A percentile compares a stretch with the other conserved stretches of the same genome.
Conservation (phyloP, 495 filamentous ascomycete species). For the Aspergillus campestris region DNA sequence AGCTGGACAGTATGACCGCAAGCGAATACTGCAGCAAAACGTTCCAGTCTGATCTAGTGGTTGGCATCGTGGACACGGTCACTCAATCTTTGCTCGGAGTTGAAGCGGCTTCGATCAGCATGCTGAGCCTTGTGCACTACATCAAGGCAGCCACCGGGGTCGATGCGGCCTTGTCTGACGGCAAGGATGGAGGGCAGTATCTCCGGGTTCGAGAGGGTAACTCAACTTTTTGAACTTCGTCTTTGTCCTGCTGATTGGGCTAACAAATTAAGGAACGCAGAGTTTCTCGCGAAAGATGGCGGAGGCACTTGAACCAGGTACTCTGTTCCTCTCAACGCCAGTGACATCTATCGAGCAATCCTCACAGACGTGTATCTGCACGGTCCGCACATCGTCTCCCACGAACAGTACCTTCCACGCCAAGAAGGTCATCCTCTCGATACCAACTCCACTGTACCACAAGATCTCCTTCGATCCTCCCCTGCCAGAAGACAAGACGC, state of each 20-base stretch:
- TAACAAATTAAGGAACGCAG: conserved; percentile 16
- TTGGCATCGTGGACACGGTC: not conserved
- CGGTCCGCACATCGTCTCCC: not conserved
- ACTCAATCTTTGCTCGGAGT: conserved; percentile 30
- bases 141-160: conserved; percentile 34
- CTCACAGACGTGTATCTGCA: conserved; percentile 13
- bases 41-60: not conserved
- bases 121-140: conserved; percentile 41
- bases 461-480: conserved; percentile 26
- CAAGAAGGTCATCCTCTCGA: conserved; percentile 28
- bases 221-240: not conserved
- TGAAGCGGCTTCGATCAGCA: conserved; percentile 31
- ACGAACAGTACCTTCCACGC: conserved; percentile 4
- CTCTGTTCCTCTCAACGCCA: conserved; percentile 3
- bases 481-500: conserved; percentile 15
- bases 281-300: conserved; percentile 20
- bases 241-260: conserved; percentile 2
- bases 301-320: conserved; percentile 1
- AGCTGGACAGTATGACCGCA: not conserved
- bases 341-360: conserved; percentile 10
- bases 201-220: conserved; percentile 20
- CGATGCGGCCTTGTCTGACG: conserved; percentile 32
- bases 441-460: conserved; percentile 27
- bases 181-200: conserved; percentile 37
- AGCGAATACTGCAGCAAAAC: conserved; percentile 1